phyloP scores from a whole-genome alignment of 129 eudicot species.

The Dittrichia graveolens region DNA sequence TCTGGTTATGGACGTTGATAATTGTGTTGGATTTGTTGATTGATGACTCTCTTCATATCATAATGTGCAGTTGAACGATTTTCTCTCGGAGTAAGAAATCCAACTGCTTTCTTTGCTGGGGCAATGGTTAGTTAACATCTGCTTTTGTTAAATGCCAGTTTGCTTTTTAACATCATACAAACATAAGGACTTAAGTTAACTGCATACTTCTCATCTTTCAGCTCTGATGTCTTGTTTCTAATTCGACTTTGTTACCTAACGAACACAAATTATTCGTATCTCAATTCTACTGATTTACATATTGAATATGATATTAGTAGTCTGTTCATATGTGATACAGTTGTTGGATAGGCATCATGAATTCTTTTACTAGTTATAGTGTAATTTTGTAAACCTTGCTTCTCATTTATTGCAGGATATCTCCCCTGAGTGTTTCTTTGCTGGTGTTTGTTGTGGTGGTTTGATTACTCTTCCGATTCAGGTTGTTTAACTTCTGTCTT shows the following conservation, averaged over 20 bases:
- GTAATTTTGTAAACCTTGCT: not conserved
- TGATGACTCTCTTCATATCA: slow-evolving; percentile 25
- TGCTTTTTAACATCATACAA: slow-evolving; percentile 13
- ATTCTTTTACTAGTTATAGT: not conserved
- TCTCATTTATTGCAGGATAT: slow-evolving; percentile 57
- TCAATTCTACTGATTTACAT: not conserved
- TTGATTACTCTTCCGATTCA: slow-evolving; percentile 83
- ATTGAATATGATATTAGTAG: not conserved
- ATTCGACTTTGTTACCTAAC: too few relatives aligned
- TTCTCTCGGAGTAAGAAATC: slow-evolving; percentile 96
- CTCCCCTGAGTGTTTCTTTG: slow-evolving; percentile 90
- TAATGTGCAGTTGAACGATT: slow-evolving; percentile 83
- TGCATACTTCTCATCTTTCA: not conserved
- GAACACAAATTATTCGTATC: slow-evolving; percentile 2
- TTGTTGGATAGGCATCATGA: slow-evolving; percentile 7
- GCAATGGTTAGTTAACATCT: slow-evolving; percentile 65
- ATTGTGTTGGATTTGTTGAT: slow-evolving; percentile 11
- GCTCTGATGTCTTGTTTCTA: not conserved
- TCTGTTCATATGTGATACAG: not conserved
- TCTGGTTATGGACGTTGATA: slow-evolving; percentile 3
- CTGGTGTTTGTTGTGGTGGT: slow-evolving; percentile 97
- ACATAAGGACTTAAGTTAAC: not conserved
- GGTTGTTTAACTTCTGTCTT: slow-evolving; percentile 45
- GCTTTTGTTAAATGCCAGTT: not conserved
- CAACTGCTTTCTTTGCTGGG: slow-evolving; percentile 94